These are phyloP conservation scores for Arabidopsis arenosa DNA, from an alignment of 345 rosid species.

Conservation along the genomic window DNA sequence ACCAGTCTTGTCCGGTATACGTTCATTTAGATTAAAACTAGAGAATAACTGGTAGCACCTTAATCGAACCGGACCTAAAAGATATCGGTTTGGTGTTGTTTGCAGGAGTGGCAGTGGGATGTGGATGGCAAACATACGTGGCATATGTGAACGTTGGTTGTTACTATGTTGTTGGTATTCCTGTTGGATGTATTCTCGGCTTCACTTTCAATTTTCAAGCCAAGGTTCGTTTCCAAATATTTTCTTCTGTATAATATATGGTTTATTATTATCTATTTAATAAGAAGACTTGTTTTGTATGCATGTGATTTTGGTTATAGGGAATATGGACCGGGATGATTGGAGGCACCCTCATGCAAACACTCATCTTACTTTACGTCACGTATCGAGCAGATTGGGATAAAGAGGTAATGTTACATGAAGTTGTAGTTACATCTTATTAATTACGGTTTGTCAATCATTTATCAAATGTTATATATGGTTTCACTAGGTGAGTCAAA, in stretches of 20 bases:
- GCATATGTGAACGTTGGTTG: constrained; percentile 68
- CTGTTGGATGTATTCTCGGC: constrained; percentile 61
- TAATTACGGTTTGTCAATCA: not conserved
- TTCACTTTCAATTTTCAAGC: constrained; percentile 54
- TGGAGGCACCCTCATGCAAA: constrained; percentile 64
- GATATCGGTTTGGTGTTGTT: not conserved
- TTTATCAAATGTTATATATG: not conserved
- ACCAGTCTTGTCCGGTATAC: constrained; percentile 64
- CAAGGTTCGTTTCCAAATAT: constrained; percentile 46
- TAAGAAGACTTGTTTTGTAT: not conserved
- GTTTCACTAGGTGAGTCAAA: not conserved
- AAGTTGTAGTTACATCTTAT: not conserved
- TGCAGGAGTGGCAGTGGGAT: constrained; percentile 76
- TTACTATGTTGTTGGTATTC: constrained; percentile 64
- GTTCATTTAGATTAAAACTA: not conserved
- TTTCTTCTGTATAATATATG: not conserved
- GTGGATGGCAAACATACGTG: constrained; percentile 78
- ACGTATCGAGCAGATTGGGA: constrained; percentile 64
- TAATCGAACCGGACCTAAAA: not conserved
- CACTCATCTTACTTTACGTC: constrained; percentile 55
- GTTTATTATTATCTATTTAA: not conserved
- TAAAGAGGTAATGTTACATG: constrained; percentile 50
- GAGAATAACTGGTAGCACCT: not conserved
- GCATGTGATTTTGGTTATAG: constrained; percentile 29
- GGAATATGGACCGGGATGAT: constrained; percentile 76